Evolutionary conservation across 2,329 filamentous ascomycete genomes (phyloP), one percentile per base, ranked within the genome.

Genomic region (Fusarium goolgardi): DNA sequence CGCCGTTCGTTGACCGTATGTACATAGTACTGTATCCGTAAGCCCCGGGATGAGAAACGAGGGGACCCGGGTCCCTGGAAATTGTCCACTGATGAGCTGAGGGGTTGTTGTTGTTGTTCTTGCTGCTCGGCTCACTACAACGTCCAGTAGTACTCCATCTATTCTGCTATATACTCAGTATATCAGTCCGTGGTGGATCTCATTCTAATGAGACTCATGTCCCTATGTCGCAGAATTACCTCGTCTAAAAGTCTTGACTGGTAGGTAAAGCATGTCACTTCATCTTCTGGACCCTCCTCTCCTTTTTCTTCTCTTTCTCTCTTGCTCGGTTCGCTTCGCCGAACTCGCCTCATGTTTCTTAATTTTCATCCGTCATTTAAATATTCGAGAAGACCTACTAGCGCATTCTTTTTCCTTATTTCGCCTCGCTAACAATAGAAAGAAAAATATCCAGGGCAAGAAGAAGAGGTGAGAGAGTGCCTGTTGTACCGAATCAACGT

Each of bases 21-120:
- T 29, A 29, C 27, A 29, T 11, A 44, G 59, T 44, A 29, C 55
- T 40, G n/a, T 40, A 47, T 41, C 53, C 45, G 40, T 21, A 52
- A 56, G 62, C 55, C 66, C 59, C 55, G 29, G 52, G 31, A 45
- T 58, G 34, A 32, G 25, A 57, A 39, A 43, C 55, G 49, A 64
- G 61, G 49, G 40, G 63, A 41, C 63, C 62, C 62, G 65, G 50
- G 59, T 73, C 67, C 73, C 69, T 73, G 64, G 72, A 74, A 74
- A 65, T 72, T 68, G 50, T 64, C 56, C 54, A 65, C 67, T 61
- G 65, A 63, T 55, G 56, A 55, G 59, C 59, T 61, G 40, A 61
- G 41, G 29, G 59, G 59, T 61, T 62, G 45, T 45, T 61, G 18
- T 54, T 35, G n/a, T 50, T 51, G 32, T 40, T 39, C 16, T 16